Percentiles rank a stretch among this genome's conserved stretches.
phyloP scores from a whole-genome alignment of 345 rosid genomes.

The Syzygium aromaticum region DNA sequence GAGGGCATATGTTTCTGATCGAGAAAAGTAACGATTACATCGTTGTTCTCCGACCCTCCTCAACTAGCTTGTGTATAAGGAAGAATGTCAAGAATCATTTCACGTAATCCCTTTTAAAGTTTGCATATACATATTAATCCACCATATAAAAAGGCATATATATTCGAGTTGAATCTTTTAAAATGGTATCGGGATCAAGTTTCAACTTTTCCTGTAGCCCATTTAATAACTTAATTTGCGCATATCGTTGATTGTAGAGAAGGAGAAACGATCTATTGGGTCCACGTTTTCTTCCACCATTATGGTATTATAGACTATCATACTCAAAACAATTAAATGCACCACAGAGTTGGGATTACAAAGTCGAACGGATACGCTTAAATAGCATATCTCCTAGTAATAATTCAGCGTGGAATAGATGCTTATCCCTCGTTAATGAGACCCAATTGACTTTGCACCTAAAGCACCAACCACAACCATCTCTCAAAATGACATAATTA shows the following conservation, averaged over 20 bases:
- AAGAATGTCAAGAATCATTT: background rate
- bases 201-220: background rate
- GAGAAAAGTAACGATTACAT: background rate
- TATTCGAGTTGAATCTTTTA: background rate
- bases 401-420: background rate
- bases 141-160: background rate
- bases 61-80: background rate
- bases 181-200: background rate
- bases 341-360: background rate
- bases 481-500: background rate
- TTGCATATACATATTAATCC: background rate
- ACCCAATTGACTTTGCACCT: background rate
- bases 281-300: background rate
- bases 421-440: background rate
- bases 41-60: background rate
- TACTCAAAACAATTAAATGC: background rate
- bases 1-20: background rate
- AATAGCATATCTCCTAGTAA: background rate
- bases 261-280: background rate
- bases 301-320: background rate
- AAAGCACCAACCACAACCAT: background rate
- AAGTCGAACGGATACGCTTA: background rate
- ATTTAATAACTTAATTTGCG: background rate
- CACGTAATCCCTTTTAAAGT: background rate
- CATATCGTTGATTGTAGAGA: background rate